Percentiles rank a stretch among this genome's conserved stretches.
These are phyloP conservation scores for Oryza australiensis DNA, from an alignment of 176 grass and related monocot species.

Conservation along the genomic window DNA sequence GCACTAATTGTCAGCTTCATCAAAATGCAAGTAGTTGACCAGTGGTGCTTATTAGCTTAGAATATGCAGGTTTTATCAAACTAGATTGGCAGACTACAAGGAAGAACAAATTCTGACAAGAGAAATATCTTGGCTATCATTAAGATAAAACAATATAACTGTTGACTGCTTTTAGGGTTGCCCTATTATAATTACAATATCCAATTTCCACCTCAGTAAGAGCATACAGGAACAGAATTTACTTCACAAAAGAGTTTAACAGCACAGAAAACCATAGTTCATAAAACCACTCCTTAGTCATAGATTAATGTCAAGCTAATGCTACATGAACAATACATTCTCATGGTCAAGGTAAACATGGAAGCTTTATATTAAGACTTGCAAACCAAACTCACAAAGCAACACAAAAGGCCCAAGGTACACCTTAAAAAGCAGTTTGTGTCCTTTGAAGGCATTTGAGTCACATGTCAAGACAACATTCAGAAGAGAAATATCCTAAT, in stretches of 20 bases:
- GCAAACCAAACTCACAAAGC: not conserved
- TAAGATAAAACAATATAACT: constrained; percentile 1
- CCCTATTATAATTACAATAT: not conserved
- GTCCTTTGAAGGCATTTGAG: not conserved
- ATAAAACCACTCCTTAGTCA: not conserved
- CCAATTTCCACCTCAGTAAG: not conserved
- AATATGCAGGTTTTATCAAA: not conserved
- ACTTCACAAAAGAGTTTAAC: not conserved
- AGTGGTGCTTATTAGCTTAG: not conserved
- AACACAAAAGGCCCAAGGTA: not conserved
- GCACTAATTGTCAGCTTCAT: not conserved
- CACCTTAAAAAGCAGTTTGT: constrained; percentile 1
- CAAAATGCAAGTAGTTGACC: not conserved
- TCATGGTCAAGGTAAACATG: not conserved
- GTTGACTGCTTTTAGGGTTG: not conserved
- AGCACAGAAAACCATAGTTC: not conserved
- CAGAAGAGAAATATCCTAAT: not conserved
- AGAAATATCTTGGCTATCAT: not conserved
- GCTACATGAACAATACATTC: not conserved
- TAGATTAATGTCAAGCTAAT: not conserved
- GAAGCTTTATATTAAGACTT: constrained; percentile 3
- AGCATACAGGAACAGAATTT: not conserved
- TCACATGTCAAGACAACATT: not conserved
- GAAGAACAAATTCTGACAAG: not conserved
- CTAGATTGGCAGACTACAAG: not conserved